Evolutionary conservation across 75 land plant species (phyloP).

Genomic region (Selaginella moellendorffii): DNA sequence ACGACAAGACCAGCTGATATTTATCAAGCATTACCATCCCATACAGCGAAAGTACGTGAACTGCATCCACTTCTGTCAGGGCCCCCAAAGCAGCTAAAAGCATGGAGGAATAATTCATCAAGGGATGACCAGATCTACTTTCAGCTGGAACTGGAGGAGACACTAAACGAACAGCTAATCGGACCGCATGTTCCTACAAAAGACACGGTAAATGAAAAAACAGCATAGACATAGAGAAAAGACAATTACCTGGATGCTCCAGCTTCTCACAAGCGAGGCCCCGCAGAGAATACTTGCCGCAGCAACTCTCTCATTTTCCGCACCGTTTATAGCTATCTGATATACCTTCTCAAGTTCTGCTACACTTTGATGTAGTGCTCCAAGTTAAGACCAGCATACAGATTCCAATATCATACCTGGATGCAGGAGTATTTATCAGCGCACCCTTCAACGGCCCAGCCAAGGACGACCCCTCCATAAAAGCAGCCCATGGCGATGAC

Average conservation of each 20-base stretch:
- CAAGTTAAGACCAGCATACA: neutral
- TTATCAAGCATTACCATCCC: slow-evolving; percentile 72
- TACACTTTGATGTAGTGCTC: slow-evolving; percentile 32
- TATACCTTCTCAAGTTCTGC: slow-evolving; percentile 77
- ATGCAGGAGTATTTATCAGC: slow-evolving; percentile 59
- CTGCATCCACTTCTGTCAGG: slow-evolving; percentile 50
- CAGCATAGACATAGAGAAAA: neutral
- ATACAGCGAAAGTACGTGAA: slow-evolving; percentile 74
- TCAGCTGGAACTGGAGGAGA: slow-evolving; percentile 59
- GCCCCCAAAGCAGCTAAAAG: slow-evolving; percentile 59
- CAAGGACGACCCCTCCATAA: slow-evolving; percentile 67
- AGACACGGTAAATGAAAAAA: too few species aligned
- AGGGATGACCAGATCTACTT: slow-evolving; percentile 32
- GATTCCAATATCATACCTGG: slow-evolving; percentile 79
- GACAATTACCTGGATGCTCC: slow-evolving; percentile 78
- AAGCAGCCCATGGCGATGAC: slow-evolving; percentile 56
- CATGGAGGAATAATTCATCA: slow-evolving; percentile 53
- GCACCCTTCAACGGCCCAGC: slow-evolving; percentile 41
- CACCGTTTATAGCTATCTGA: slow-evolving; percentile 63
- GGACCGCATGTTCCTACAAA: slow-evolving; percentile 77
- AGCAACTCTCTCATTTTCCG: slow-evolving; percentile 69
- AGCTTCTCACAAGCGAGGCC: slow-evolving; percentile 69
- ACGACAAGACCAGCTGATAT: neutral
- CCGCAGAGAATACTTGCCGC: slow-evolving; percentile 85
- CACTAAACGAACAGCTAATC: slow-evolving; percentile 49